phyloP scores from a whole-genome alignment of 2,329 filamentous ascomycete genomes.

The Aspergillus clavatus region DNA sequence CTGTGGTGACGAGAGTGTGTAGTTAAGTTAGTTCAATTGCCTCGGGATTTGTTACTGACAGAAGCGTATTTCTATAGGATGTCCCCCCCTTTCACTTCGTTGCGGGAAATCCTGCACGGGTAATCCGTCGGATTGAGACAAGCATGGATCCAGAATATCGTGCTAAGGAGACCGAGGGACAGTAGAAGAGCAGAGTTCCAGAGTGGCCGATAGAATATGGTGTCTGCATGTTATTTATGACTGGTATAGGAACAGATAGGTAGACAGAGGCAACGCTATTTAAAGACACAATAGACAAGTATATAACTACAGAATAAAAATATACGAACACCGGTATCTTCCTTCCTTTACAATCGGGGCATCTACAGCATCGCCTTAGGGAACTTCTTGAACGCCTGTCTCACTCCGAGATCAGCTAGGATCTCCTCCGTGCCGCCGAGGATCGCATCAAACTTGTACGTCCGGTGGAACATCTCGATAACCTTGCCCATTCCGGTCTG shows the following conservation, averaged over 20 bases:
- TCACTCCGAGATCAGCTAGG: constrained; percentile 71
- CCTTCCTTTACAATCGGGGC: too few species aligned
- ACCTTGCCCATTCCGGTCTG: constrained; percentile 77
- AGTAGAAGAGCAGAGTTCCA: too few species aligned
- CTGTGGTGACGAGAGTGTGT: too few species aligned
- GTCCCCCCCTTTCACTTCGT: too few species aligned
- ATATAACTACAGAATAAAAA: neutral
- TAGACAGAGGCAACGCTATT: neutral
- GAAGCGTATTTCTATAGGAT: too few species aligned
- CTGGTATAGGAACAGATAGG: neutral
- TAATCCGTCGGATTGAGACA: constrained; percentile 22
- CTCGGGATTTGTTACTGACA: too few species aligned
- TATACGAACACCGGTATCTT: neutral
- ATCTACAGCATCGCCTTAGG: constrained; percentile 74
- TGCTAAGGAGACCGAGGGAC: neutral
- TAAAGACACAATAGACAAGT: neutral
- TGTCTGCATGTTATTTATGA: neutral
- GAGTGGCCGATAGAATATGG: too few species aligned
- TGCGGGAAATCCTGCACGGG: too few species aligned
- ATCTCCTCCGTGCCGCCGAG: constrained; percentile 81
- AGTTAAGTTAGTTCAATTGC: too few species aligned
- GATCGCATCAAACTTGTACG: constrained; percentile 76
- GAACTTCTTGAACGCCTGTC: constrained; percentile 79
- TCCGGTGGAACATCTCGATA: constrained; percentile 79
- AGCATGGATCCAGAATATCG: constrained; percentile 19